Percentiles rank a stretch among this genome's conserved stretches.
Conservation (phyloP, 306 rosid species). For the Pyrus bretschneideri region DNA sequence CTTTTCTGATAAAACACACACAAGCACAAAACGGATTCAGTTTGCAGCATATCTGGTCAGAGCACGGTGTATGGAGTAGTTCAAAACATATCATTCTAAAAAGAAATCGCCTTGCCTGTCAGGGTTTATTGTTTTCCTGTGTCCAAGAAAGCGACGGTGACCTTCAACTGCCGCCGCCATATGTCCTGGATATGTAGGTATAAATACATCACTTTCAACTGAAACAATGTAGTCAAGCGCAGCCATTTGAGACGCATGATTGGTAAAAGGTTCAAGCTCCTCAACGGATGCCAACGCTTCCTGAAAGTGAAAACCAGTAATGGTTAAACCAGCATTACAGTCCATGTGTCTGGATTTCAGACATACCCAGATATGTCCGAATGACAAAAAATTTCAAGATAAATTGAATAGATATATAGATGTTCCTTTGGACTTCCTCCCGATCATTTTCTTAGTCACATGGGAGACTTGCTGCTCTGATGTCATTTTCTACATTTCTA, state of each 20-base stretch:
- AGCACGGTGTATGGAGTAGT: not conserved
- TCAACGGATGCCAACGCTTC: conserved; percentile 74
- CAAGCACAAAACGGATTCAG: conserved; percentile 17
- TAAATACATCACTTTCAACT: conserved; percentile 80
- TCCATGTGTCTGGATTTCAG: not conserved
- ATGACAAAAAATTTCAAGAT: not conserved
- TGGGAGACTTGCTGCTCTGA: not conserved
- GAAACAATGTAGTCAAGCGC: conserved; percentile 88
- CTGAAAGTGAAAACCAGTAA: conserved; percentile 33
- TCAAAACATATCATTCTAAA: not conserved
- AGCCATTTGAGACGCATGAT: conserved; percentile 90
- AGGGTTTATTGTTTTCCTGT: conserved; percentile 79
- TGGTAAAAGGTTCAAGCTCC: conserved; percentile 64
- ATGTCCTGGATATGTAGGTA: conserved; percentile 84
- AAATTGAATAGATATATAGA: not conserved
- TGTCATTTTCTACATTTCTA: too few species aligned
- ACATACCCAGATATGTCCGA: not conserved
- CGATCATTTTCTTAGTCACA: not conserved
- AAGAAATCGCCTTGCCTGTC: conserved; percentile 51
- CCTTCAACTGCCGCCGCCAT: conserved; percentile 99
- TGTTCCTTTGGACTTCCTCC: not conserved
- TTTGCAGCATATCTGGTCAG: not conserved
- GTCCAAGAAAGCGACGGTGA: conserved; percentile 84
- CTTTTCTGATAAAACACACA: conserved; percentile 48
- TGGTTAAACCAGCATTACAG: not conserved